Evolutionary conservation across 2,329 filamentous ascomycete species (phyloP).

Genomic region (Colletotrichum karsti): DNA sequence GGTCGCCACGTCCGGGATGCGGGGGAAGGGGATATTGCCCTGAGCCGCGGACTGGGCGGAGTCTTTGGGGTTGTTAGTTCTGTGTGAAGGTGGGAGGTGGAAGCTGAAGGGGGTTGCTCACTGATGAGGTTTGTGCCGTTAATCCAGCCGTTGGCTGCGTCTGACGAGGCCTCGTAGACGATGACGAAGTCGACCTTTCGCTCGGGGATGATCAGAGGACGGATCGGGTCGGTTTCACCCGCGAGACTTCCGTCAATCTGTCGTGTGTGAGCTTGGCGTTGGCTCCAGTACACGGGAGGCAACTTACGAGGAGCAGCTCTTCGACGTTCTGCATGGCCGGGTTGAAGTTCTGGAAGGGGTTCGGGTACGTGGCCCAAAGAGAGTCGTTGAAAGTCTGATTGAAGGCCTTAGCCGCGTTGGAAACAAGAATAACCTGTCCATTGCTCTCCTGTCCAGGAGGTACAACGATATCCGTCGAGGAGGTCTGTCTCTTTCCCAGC

Average conservation of each 20-base stretch:
- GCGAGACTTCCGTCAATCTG: constrained; percentile 41
- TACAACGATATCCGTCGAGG: constrained; percentile 28
- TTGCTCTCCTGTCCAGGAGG: constrained; percentile 21
- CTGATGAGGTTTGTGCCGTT: constrained; percentile 38
- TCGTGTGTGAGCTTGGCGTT: not conserved
- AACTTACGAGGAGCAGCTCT: constrained; percentile 36
- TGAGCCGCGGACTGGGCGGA: constrained; percentile 28
- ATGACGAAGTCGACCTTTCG: constrained; percentile 39
- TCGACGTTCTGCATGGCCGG: constrained; percentile 34
- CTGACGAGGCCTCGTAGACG: constrained; percentile 39
- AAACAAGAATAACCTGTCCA: constrained; percentile 33
- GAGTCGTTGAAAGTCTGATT: constrained; percentile 39
- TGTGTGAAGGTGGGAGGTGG: not conserved
- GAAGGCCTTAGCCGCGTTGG: constrained; percentile 34
- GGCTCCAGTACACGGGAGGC: too few species aligned
- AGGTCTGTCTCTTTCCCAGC: constrained; percentile 19
- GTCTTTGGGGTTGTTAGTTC: constrained; percentile 21
- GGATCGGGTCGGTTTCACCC: constrained; percentile 39
- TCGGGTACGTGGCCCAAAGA: constrained; percentile 40
- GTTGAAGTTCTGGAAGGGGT: constrained; percentile 40
- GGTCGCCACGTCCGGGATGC: constrained; percentile 36
- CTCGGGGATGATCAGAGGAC: constrained; percentile 37
- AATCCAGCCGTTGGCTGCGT: constrained; percentile 35
- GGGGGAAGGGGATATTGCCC: constrained; percentile 37
- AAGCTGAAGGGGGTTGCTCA: not conserved